Evolutionary conservation across 2,329 filamentous ascomycete species (phyloP).

Genomic region (Graphilbum ipis-grandicollis): DNA sequence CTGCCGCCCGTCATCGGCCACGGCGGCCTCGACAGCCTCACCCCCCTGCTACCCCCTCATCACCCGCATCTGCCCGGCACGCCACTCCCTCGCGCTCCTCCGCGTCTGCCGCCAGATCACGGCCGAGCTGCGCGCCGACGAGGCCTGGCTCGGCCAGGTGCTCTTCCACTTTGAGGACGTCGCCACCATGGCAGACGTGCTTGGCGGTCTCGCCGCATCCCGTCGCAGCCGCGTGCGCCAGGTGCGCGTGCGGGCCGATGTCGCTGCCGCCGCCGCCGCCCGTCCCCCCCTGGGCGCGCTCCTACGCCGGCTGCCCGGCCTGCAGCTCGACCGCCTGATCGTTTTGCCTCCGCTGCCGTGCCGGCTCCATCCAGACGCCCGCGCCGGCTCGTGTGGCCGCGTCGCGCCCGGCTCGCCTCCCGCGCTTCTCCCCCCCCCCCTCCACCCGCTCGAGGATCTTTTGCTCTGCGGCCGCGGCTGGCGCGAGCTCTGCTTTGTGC

Average conservation of each 20-base stretch:
- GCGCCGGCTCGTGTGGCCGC: not conserved
- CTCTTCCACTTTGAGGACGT: slow-evolving; percentile 10
- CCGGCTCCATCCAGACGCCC: slow-evolving; percentile 3
- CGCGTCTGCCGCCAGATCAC: slow-evolving; percentile 8
- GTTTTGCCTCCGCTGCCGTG: slow-evolving; percentile 8
- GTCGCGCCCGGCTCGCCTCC: not conserved
- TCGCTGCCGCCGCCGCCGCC: no score
- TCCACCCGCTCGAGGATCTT: slow-evolving; percentile 8
- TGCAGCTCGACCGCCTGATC: slow-evolving; percentile 9
- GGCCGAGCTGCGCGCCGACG: slow-evolving; percentile 7
- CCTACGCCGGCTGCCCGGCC: slow-evolving; percentile 9
- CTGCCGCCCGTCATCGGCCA: slow-evolving; percentile 1
- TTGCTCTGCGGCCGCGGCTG: slow-evolving; percentile 7
- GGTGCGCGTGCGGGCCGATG: slow-evolving; percentile 9
- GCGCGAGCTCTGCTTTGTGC: slow-evolving; percentile 11
- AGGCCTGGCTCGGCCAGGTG: slow-evolving; percentile 10
- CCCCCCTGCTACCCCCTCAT: not conserved
- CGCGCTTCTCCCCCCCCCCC: slow-evolving; percentile 2
- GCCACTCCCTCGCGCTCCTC: slow-evolving; percentile 9
- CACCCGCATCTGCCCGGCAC: slow-evolving; percentile 7
- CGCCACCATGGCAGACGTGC: slow-evolving; percentile 9
- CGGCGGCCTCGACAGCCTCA: not conserved
- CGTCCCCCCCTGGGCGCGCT: slow-evolving; percentile 8
- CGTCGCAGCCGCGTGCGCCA: slow-evolving; percentile 6
- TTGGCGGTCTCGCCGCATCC: slow-evolving; percentile 5